Evolutionary conservation across 805 yeast genomes (phyloP).

Genomic region (Zygosaccharomyces lentus): DNA sequence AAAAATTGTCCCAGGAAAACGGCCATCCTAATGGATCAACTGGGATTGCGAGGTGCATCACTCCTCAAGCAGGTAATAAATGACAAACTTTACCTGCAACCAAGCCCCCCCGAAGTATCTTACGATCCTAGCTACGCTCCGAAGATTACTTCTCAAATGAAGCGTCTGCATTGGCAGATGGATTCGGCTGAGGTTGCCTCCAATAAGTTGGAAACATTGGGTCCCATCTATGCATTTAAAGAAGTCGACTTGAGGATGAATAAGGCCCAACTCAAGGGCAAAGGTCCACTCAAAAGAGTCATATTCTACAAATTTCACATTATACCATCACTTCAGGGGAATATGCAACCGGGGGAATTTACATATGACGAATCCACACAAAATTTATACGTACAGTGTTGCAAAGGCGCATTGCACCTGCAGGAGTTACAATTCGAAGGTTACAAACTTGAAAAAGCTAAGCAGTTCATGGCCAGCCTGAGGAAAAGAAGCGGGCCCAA

Average conservation of each 20-base stretch:
- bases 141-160: slow-evolving; percentile 44
- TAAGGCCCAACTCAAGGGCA: slow-evolving; percentile 5
- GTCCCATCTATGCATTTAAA: slow-evolving; percentile 49
- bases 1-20: slow-evolving; percentile 41
- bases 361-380: slow-evolving; percentile 17
- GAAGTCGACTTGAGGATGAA: slow-evolving; percentile 36
- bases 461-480: slow-evolving; percentile 42
- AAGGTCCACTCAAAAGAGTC: slow-evolving; percentile 41
- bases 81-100: slow-evolving; percentile 28
- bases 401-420: slow-evolving; percentile 40
- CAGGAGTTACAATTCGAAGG: slow-evolving; percentile 51
- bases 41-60: slow-evolving; percentile 61
- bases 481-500: slow-evolving; percentile 40
- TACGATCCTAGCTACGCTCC: slow-evolving; percentile 45
- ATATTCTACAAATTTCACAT: slow-evolving; percentile 41
- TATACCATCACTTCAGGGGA: background rate
- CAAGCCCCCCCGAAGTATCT: slow-evolving; percentile 12
- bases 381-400: slow-evolving; percentile 40
- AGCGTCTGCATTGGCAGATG: slow-evolving; percentile 46
- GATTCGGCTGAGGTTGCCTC: slow-evolving; percentile 38
- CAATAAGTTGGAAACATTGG: slow-evolving; percentile 49
- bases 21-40: slow-evolving; percentile 39
- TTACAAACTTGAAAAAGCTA: slow-evolving; percentile 43
- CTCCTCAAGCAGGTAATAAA: slow-evolving; percentile 46
- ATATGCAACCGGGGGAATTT: slow-evolving; percentile 33